Conservation (phyloP, 345 rosid genomes). For the Hibiscus mutabilis region DNA sequence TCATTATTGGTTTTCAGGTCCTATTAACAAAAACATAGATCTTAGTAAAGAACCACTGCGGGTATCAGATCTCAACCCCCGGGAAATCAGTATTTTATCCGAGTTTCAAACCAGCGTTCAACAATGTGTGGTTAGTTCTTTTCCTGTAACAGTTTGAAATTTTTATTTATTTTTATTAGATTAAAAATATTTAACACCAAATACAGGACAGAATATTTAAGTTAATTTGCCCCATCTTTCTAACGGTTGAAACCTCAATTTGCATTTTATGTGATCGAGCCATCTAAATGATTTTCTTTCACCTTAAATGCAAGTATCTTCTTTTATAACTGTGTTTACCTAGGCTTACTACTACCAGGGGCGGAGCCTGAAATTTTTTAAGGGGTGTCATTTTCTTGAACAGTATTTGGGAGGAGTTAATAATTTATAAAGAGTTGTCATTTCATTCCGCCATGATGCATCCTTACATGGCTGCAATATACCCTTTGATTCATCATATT, state of each 20-base stretch:
- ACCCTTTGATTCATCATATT: too few species aligned
- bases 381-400: too few species aligned
- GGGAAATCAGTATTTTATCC: constrained; percentile 43
- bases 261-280: too few species aligned
- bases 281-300: too few species aligned
- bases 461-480: too few species aligned
- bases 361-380: too few species aligned
- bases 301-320: too few species aligned
- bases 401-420: too few species aligned
- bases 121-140: constrained; percentile 78
- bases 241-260: too few species aligned
- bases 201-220: not conserved
- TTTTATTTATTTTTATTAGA: not conserved
- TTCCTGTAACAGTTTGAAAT: not conserved
- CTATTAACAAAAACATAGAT: constrained; percentile 19
- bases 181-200: not conserved
- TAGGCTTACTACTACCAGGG: not conserved
- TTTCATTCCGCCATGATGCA: not conserved
- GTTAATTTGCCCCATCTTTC: too few species aligned
- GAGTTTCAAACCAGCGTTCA: constrained; percentile 63
- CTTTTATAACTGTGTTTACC: not conserved
- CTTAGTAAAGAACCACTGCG: constrained; percentile 38
- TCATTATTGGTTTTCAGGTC: constrained; percentile 27
- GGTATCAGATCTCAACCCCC: constrained; percentile 30
- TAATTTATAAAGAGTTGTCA: too few species aligned